Base-by-base conservation (phyloP, 495 filamentous ascomycete genomes). In the Tuber magnatum region DNA sequence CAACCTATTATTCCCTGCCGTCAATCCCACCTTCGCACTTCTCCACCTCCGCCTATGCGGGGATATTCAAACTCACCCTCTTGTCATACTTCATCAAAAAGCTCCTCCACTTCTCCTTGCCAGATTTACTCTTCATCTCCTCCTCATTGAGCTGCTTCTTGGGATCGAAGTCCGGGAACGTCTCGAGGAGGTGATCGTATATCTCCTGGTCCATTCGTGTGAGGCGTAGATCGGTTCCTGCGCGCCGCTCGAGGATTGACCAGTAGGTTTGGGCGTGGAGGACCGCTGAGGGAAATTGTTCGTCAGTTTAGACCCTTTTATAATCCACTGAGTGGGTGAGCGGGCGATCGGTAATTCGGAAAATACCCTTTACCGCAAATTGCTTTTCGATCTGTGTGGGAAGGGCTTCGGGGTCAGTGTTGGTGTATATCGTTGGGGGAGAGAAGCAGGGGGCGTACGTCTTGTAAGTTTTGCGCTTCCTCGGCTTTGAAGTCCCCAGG, bases 241-340 rank as follows among this genome's bases (percentile, higher is more conserved):
- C 91, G 76, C 94, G 88, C 83, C 91, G 92, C 84, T 98, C 91
- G 78, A 99, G 91, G 80, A 99, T 96, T 38, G 90, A 85, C 94
- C 94, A 99, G 87, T 97, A 99, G 69, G 94, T 97, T 83, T 91
- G 89, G 85, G 98, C 91, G 83, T 98, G 95, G 84, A 97, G 92
- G 20, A 99, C 96, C 69, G 90, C 93, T 94, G 79, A 70, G 61
- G 72, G 71, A 44, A 22, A 32, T 70, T 22, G 28, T 43, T 46
- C 69, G 65, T 65, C 28, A 65, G 51, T 39, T 22, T 81, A 97
- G 84, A 97, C 94, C 88, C 97, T 97, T 88, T 98, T 95, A 83
- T 95, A 83, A 98, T 97, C 93, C 98, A 76, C 69, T 14, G 46
- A 61, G 70, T 12, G 10, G 24, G 28, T n/a, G 35, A 70, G 65